A percentile compares a stretch with the other conserved stretches of the same genome.
Evolutionary conservation across 768 basidiomycete genomes (phyloP).

Genomic region (Macrolepiota albuminosa): DNA sequence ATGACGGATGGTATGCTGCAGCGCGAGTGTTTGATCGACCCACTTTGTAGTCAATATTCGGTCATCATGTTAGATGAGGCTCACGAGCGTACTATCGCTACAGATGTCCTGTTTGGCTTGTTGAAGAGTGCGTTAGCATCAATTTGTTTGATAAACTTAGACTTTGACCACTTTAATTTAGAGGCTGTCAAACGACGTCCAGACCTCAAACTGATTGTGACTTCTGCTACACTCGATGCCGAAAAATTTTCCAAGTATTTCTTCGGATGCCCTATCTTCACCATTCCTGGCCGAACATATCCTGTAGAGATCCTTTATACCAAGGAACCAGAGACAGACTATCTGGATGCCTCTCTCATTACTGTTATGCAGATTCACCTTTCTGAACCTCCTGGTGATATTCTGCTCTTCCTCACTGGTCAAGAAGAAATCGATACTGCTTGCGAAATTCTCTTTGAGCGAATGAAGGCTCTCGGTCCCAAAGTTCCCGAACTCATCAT

Average conservation of each 20-base stretch:
- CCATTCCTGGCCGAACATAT: constrained; percentile 99
- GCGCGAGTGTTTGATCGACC: constrained; percentile 94
- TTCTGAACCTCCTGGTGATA: constrained; percentile 94
- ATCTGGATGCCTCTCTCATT: constrained; percentile 96
- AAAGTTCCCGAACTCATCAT: constrained; percentile 97
- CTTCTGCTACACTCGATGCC: constrained; percentile 97
- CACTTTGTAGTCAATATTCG: constrained; percentile 87
- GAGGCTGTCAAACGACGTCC: constrained; percentile 93
- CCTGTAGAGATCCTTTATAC: constrained; percentile 98
- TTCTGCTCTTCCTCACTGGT: constrained; percentile 96
- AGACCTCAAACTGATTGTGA: constrained; percentile 96
- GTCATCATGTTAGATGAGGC: constrained; percentile 99
- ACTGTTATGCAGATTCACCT: constrained; percentile 99
- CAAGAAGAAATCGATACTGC: constrained; percentile 99
- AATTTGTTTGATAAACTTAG: background rate
- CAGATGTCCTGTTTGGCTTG: constrained; percentile 95
- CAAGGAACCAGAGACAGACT: constrained; percentile 96
- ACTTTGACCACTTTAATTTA: constrained; percentile 29
- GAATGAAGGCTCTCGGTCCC: constrained; percentile 98
- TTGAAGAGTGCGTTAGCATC: constrained; percentile 66
- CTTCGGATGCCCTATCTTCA: constrained; percentile 98
- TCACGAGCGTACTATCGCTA: constrained; percentile 97
- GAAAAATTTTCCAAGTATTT: constrained; percentile 99
- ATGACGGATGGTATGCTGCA: constrained; percentile 99
- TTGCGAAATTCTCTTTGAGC: constrained; percentile 95